Conservation (phyloP, 2,329 filamentous ascomycete species). For the Aspergillus phoenicis region DNA sequence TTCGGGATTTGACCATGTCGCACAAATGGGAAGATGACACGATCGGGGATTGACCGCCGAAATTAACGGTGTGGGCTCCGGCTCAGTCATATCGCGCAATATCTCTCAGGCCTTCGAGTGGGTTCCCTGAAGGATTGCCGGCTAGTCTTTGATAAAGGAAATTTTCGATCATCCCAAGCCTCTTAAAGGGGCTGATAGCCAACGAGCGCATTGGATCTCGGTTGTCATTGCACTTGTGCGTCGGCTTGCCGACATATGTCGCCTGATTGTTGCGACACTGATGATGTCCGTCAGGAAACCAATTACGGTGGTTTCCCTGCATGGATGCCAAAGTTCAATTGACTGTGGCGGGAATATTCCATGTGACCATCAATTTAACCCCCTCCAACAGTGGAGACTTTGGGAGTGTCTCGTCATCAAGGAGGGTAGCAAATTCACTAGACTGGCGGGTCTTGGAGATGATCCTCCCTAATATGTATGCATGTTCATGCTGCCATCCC, state of each 20-base stretch:
- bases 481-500: neutral
- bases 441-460: neutral
- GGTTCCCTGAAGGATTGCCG: neutral
- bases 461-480: too few relatives aligned
- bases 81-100: neutral
- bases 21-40: neutral
- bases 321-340: neutral
- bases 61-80: neutral
- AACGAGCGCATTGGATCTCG: neutral
- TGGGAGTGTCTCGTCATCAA: neutral
- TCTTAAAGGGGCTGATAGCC: neutral
- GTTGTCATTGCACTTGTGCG: neutral
- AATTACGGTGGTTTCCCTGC: neutral
- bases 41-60: neutral
- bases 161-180: neutral
- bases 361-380: neutral
- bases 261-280: too few relatives aligned
- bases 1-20: neutral
- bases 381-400: neutral
- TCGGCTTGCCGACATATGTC: neutral
- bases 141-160: neutral
- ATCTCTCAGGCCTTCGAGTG: neutral
- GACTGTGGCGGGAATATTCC: neutral
- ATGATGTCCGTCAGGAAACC: neutral
- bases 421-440: neutral